Evolutionary conservation across 75 land plant genomes (phyloP).

Genomic region (Gnetum montanum): DNA sequence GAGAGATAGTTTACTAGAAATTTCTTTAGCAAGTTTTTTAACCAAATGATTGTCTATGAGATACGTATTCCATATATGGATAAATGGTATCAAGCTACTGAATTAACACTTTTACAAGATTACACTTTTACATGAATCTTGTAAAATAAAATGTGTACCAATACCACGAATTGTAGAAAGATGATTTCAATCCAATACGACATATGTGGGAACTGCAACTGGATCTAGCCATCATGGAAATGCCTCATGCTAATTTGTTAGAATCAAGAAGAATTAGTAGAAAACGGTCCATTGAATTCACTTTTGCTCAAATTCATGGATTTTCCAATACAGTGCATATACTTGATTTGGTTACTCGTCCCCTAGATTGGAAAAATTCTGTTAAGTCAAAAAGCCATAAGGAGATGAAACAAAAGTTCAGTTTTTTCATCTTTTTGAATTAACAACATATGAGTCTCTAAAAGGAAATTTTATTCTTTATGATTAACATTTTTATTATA

Average conservation of each 20-base stretch:
- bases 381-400: too few species aligned
- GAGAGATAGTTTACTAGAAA: slow-evolving; percentile 13
- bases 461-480: neutral
- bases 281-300: slow-evolving; percentile 6
- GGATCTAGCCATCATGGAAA: neutral
- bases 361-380: neutral
- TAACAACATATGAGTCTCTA: neutral
- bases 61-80: slow-evolving; percentile 4
- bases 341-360: slow-evolving; percentile 5
- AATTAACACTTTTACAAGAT: neutral
- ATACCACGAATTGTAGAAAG: slow-evolving; percentile 10
- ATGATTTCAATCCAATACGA: neutral
- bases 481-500: neutral
- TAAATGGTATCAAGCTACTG: neutral
- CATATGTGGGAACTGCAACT: neutral
- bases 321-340: slow-evolving; percentile 7
- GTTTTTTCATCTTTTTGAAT: neutral
- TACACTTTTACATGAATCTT: neutral
- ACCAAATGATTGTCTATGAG: slow-evolving; percentile 11
- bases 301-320: neutral
- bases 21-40: slow-evolving; percentile 15
- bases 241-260: slow-evolving; percentile 8
- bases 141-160: slow-evolving; percentile 1
- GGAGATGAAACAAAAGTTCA: neutral
- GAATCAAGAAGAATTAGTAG: slow-evolving; percentile 7